phyloP scores from a whole-genome alignment of 2,329 filamentous ascomycete genomes.

The Pseudocercospora macadamiae region DNA sequence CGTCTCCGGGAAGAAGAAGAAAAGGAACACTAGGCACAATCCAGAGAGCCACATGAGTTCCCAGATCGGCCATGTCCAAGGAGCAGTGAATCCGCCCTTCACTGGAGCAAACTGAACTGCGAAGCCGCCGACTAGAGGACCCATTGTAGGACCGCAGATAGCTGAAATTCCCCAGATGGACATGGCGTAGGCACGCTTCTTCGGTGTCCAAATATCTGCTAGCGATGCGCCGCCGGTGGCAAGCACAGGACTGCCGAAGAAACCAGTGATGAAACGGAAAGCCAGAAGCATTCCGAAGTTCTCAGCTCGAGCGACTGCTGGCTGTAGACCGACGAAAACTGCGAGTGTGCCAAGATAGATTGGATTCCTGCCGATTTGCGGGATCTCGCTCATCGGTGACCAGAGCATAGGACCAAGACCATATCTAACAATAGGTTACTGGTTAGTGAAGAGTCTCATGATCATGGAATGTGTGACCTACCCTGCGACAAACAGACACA shows the following conservation, averaged over 20 bases:
- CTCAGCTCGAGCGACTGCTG: conserved; percentile 51
- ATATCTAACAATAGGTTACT: conserved; percentile 33
- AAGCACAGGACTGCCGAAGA: conserved; percentile 52
- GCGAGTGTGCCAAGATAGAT: conserved; percentile 54
- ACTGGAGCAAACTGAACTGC: conserved; percentile 38
- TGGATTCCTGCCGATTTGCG: conserved; percentile 52
- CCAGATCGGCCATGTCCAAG: conserved; percentile 47
- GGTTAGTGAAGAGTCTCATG: not conserved
- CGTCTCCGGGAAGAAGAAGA: conserved; percentile 46
- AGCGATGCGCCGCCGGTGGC: conserved; percentile 52
- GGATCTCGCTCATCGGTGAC: conserved; percentile 54
- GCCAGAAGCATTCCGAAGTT: conserved; percentile 58
- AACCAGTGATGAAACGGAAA: conserved; percentile 57
- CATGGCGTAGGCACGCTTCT: conserved; percentile 44
- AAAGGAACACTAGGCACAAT: conserved; percentile 42
- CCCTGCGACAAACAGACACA: conserved; percentile 55
- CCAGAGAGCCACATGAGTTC: conserved; percentile 46
- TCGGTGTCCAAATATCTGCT: conserved; percentile 46
- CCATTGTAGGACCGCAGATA: conserved; percentile 42
- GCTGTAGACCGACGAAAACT: conserved; percentile 55
- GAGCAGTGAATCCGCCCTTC: conserved; percentile 34
- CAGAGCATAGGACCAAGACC: conserved; percentile 53
- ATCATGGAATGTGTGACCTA: not conserved
- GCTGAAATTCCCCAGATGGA: conserved; percentile 45
- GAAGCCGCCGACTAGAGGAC: conserved; percentile 44